phyloP scores from a whole-genome alignment of 257 asterid species.

The Salvia hispanica region DNA sequence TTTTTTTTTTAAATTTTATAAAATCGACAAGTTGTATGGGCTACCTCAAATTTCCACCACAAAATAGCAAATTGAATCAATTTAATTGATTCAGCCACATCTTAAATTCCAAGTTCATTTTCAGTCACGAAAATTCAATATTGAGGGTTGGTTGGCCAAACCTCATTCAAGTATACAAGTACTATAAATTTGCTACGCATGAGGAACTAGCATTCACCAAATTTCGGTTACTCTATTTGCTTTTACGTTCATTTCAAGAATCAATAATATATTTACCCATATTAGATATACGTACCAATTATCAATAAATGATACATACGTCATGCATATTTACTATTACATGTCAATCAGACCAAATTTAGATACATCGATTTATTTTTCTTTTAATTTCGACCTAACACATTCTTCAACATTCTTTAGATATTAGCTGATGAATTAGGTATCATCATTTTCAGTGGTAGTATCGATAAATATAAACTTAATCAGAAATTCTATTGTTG shows the following conservation, averaged over 20 bases:
- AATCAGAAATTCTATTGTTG: no score
- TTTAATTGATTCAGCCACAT: no score
- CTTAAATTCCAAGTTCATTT: neutral
- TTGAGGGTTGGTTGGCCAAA: conserved; percentile 24
- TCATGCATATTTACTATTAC: conserved; percentile 11
- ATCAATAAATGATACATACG: conserved; percentile 7
- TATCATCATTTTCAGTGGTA: no score
- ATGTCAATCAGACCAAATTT: neutral
- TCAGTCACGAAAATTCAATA: neutral
- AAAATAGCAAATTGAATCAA: no score
- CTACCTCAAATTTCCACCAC: no score
- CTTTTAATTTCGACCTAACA: conserved; percentile 10
- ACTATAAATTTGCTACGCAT: conserved; percentile 5
- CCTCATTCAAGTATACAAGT: neutral
- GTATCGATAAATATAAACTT: no score
- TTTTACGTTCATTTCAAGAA: neutral
- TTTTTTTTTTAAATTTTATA: no score
- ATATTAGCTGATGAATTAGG: neutral
- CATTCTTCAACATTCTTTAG: neutral
- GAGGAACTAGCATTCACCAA: conserved; percentile 27
- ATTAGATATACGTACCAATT: conserved; percentile 9
- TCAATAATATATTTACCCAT: conserved; percentile 13
- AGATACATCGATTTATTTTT: conserved; percentile 14
- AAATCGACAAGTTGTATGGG: no score
- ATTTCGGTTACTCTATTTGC: conserved; percentile 22